These are phyloP conservation scores for Yueomyces sp. DNA, from an alignment of 805 yeast species.

Conservation along the genomic window DNA sequence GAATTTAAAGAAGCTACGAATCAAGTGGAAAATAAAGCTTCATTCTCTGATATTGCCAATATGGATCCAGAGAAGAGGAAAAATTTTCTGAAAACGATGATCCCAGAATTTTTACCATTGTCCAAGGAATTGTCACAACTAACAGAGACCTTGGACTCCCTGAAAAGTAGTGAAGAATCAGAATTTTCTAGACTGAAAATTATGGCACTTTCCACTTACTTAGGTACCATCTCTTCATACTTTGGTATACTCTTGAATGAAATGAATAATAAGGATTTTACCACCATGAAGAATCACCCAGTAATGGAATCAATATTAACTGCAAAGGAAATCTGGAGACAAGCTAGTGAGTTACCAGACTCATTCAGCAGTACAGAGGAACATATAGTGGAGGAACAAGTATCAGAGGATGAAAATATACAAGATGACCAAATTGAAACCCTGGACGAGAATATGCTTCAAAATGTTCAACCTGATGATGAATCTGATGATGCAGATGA, in stretches of 20 bases:
- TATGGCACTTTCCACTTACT: slow-evolving; percentile 63
- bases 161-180: slow-evolving; percentile 19
- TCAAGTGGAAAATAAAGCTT: slow-evolving; percentile 18
- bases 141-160: slow-evolving; percentile 29
- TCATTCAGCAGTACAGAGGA: slow-evolving; percentile 10
- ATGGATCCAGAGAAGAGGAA: slow-evolving; percentile 42
- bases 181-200: slow-evolving; percentile 37
- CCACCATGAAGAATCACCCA: slow-evolving; percentile 70
- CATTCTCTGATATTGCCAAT: slow-evolving; percentile 31
- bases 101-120: slow-evolving; percentile 78
- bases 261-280: slow-evolving; percentile 39
- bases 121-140: slow-evolving; percentile 42
- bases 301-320: slow-evolving; percentile 79
- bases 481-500: slow-evolving; percentile 5
- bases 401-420: slow-evolving; percentile 6
- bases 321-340: slow-evolving; percentile 81
- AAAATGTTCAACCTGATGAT: slow-evolving; percentile 9
- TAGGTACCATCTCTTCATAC: slow-evolving; percentile 68
- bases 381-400: slow-evolving; percentile 20
- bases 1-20: slow-evolving; percentile 23
- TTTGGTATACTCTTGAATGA: slow-evolving; percentile 59
- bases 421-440: slow-evolving; percentile 8
- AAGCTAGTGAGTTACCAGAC: slow-evolving; percentile 45
- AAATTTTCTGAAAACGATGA: slow-evolving; percentile 41
- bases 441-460: slow-evolving; percentile 9